Evolutionary conservation across 805 yeast genomes (phyloP), one percentile per base, ranked within the genome.

Genomic region (Candida jianshihensis): DNA sequence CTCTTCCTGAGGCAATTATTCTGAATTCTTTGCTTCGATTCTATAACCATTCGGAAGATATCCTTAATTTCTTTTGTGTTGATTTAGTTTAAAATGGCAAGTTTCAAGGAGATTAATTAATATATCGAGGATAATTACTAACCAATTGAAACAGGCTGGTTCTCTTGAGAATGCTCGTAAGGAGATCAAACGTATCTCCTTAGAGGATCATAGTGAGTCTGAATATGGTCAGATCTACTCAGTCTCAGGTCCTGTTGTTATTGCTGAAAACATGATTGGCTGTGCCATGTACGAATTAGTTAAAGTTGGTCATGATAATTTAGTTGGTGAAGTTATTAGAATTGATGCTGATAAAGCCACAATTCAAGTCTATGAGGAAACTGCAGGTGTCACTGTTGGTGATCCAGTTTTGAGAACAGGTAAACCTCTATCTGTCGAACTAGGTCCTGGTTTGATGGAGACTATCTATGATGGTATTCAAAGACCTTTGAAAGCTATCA

Each of bases 221-320:
- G 80, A 79, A 47, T 86, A 85, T 61, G 98, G 96, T 39, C 79
- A 73, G 49, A 84, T 92, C 54, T 89, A 78, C 68, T 87, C 97
- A 22, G 97, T 92, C 34, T 89, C 97, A 16, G 98, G 98, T 56
- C 97, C 98, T 19, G 99, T 92, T 53, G 83, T 92, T 36, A 81
- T 92, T 33, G 98, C 98, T 34, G 97, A 92, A 66, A 83, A 92
- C 70, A 88, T 92, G 97, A 85, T 89, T 66, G 99, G 99, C 46
- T 87, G 97, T 77, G 97, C 97, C 54, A 92, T 92, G 99, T 90
- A 92, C 74, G 99, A 92, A 63, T 74, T 92, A 64, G 99, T 90
- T 56, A 88, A 81, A 63, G 98, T 92, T 47, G 97, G 99, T 51
- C 97, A 92, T 63, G 95, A 86, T 53, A 86, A 75, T 62, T 75